Evolutionary conservation across 768 basidiomycete genomes (phyloP), one percentile per base, ranked within the genome.

Genomic region (Wakefieldia striispora): DNA sequence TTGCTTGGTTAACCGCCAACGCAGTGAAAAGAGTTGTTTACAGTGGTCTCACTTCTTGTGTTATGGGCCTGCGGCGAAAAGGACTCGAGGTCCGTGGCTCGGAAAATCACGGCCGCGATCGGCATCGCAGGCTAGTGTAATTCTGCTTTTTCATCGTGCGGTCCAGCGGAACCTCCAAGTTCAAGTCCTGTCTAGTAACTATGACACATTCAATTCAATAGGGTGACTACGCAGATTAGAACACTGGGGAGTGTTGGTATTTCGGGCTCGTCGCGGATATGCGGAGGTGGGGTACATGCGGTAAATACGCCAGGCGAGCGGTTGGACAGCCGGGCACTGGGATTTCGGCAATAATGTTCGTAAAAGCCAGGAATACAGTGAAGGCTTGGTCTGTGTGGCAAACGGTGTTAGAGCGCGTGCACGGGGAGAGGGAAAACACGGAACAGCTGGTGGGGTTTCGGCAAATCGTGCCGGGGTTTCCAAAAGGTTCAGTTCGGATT

Each of bases 391-490:
- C 23, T 36, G 21, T 24, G 27, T 35, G 35, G 6, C 21, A 38
- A 29, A 43, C 50, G 56, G 59, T 42, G 50, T 40, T 62, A 51
- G 48, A 41, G 45, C 59, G 60, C 48, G 19, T 20, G 12, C 6
- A 33, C 26, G 31, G 14, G 13, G 16, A 8, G 13, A 67, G 65
- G 57, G 53, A 65, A 31, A 47, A 51, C 13, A 31, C 55, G 62
- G 63, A 59, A 49, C 47, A 50, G n/a, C 7, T 13, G 36, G 47
- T 23, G 31, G 26, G 27, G 40, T 20, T 5, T 53, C 59, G 58
- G 60, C 51, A 45, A 12, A 17, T 20, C 33, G 43, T 51, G 53
- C 65, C 65, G 64, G 45, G 67, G 61, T 65, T 61, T 49, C 47
- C 45, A 45, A 29, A n/a, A n/a, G 58, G 35, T 62, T 55, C 33